phyloP scores from a whole-genome alignment of 176 grass and related monocot genomes.

The Ensete ventricosum region DNA sequence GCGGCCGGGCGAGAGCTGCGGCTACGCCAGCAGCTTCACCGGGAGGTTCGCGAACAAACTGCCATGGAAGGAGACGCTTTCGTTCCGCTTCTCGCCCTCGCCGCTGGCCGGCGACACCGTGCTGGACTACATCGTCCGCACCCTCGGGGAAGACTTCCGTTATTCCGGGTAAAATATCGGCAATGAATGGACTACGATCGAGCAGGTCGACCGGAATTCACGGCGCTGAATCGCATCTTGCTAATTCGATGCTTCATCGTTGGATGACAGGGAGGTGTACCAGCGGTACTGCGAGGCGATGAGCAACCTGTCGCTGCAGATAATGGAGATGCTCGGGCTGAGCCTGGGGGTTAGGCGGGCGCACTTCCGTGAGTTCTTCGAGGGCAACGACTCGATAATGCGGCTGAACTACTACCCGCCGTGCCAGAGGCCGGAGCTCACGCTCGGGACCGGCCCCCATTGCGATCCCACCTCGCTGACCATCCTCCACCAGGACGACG shows the following conservation, averaged over 20 bases:
- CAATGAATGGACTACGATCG: not conserved
- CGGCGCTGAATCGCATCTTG: too few relatives aligned
- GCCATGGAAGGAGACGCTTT: slow-evolving; percentile 97
- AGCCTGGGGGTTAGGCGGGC: slow-evolving; percentile 40
- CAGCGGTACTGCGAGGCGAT: slow-evolving; percentile 59
- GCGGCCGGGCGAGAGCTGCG: slow-evolving; percentile 50
- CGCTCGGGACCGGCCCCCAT: slow-evolving; percentile 72
- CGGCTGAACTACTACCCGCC: slow-evolving; percentile 93
- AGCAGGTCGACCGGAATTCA: too few relatives aligned
- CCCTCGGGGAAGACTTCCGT: slow-evolving; percentile 40
- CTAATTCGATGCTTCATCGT: too few relatives aligned
- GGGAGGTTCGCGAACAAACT: slow-evolving; percentile 69
- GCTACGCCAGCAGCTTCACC: slow-evolving; percentile 96
- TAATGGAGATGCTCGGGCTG: slow-evolving; percentile 75
- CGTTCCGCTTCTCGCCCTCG: slow-evolving; percentile 37
- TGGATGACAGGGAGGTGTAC: slow-evolving; percentile 39
- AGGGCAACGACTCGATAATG: slow-evolving; percentile 80
- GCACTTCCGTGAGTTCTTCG: slow-evolving; percentile 60
- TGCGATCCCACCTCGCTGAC: slow-evolving; percentile 90
- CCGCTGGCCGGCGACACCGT: slow-evolving; percentile 20
- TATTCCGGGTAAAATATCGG: slow-evolving; percentile 33
- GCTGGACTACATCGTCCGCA: slow-evolving; percentile 38
- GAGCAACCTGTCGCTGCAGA: slow-evolving; percentile 62
- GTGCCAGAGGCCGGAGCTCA: slow-evolving; percentile 63
- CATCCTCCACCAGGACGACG: slow-evolving; percentile 94